Conservation (phyloP, 805 yeast genomes). For the Saccharomycopsis oosterbeekiorum region DNA sequence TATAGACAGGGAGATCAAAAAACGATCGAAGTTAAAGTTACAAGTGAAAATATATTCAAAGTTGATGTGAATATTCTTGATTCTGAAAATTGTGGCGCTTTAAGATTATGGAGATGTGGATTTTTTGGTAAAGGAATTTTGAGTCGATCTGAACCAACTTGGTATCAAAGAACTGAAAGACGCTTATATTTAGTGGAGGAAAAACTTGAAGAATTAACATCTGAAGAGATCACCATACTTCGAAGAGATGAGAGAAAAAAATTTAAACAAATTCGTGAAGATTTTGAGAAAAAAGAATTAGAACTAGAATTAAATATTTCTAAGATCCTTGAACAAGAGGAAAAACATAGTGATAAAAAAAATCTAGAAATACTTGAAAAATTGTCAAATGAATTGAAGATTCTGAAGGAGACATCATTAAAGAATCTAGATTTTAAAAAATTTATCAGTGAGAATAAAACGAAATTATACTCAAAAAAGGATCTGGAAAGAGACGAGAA, state of each 20-base stretch:
- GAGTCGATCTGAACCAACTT: slow-evolving; percentile 88
- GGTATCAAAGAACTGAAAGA: slow-evolving; percentile 59
- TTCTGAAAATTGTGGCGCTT: slow-evolving; percentile 29
- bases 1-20: background rate
- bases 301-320: slow-evolving; percentile 26
- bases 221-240: slow-evolving; percentile 69
- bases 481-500: slow-evolving; percentile 22
- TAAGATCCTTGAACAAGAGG: slow-evolving; percentile 10
- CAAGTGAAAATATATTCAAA: slow-evolving; percentile 28
- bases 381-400: slow-evolving; percentile 15
- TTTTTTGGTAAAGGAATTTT: slow-evolving; percentile 90
- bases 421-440: slow-evolving; percentile 2
- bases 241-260: slow-evolving; percentile 63
- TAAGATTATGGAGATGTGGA: slow-evolving; percentile 67
- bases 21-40: background rate
- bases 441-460: slow-evolving; percentile 2
- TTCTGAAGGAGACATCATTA: slow-evolving; percentile 1
- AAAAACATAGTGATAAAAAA: slow-evolving; percentile 22
- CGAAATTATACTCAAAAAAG: slow-evolving; percentile 13
- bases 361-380: slow-evolving; percentile 22
- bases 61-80: slow-evolving; percentile 30
- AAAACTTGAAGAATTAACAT: slow-evolving; percentile 27
- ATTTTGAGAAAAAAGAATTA: slow-evolving; percentile 42
- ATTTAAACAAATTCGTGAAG: slow-evolving; percentile 62
- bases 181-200: slow-evolving; percentile 38